Evolutionary conservation across 2,329 filamentous ascomycete genomes (phyloP).

Genomic region (Alternaria gansuensis): DNA sequence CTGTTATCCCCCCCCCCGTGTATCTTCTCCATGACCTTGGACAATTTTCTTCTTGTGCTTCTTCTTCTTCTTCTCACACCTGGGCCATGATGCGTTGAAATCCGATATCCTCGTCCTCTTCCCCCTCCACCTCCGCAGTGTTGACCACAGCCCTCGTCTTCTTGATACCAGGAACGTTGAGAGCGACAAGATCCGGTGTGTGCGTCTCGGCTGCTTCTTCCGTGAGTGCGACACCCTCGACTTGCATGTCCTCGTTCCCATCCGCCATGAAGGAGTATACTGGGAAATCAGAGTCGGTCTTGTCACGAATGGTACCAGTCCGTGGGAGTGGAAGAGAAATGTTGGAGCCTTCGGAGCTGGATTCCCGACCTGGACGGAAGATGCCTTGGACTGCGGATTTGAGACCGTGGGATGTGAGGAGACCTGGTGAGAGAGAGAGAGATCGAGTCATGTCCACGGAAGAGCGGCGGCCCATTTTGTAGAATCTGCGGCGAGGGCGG

Average conservation of each 20-base stretch:
- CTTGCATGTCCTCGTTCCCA: slow-evolving; percentile 58
- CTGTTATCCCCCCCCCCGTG: background rate
- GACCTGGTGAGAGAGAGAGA: slow-evolving; percentile 25
- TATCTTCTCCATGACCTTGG: background rate
- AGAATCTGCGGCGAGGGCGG: slow-evolving; percentile 40
- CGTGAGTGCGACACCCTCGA: slow-evolving; percentile 62
- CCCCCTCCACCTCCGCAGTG: background rate
- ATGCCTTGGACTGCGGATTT: slow-evolving; percentile 42
- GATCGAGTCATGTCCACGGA: slow-evolving; percentile 35
- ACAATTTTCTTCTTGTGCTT: no score
- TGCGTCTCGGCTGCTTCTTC: slow-evolving; percentile 65
- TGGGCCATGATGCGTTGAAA: slow-evolving; percentile 43
- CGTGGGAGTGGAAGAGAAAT: slow-evolving; percentile 45
- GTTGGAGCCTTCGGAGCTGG: slow-evolving; percentile 46
- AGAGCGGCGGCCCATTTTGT: slow-evolving; percentile 39
- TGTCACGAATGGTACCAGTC: slow-evolving; percentile 37
- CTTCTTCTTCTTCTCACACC: slow-evolving; percentile 23
- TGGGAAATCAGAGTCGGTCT: slow-evolving; percentile 30
- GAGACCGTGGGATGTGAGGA: slow-evolving; percentile 38
- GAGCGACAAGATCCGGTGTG: slow-evolving; percentile 47
- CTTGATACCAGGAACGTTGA: slow-evolving; percentile 12
- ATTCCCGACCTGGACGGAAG: slow-evolving; percentile 41
- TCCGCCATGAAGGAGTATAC: slow-evolving; percentile 38
- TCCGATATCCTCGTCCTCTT: slow-evolving; percentile 20
- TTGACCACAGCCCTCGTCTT: slow-evolving; percentile 2